Base-by-base conservation (phyloP, 2,329 filamentous ascomycete genomes). In the Emmonsia crescens region DNA sequence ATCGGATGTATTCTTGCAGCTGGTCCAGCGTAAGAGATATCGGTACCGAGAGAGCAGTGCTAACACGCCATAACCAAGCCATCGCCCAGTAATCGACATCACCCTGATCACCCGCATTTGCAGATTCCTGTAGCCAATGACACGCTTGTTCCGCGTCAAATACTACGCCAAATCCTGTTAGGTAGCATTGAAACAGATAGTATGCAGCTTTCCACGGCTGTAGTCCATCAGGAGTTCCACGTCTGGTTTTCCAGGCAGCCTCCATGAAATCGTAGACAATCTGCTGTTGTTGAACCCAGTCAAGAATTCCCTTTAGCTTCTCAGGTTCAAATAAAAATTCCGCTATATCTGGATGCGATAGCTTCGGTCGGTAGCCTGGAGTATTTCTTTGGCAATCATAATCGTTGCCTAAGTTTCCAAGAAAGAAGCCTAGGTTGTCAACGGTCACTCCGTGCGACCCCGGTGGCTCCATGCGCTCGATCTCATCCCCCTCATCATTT, bases 191-290 rank as follows among this genome's bases (percentile, higher is more conserved):
- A 12, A 58, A 58, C 21, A 58, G 38, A 5, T 58, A 58, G 16
- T 58, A 58, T 19, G 56, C 56, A 31, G 56, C 56, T 58, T 58
- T 58, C 56, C 56, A 58, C 6, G 56, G 56, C 29, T 58, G 56
- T 12, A 58, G 29, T 8, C 29, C 56, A n/a, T 44, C 29, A 44
- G 56, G 24, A 5, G 38, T 58, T 29, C 56, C 24, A 33, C 14
- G 21, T 16, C 42, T 42, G 5, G 4, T 21, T 19, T 29, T 24
- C 14, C 19, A 14, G 24, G 21, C 21, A 27, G 56, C 56, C n/a
- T 46, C 38, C 27, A 2, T 46, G n/a, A 58, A 58, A 19, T 58
- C 56, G 29, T 21, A 5, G 2, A 58, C 21, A 14, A 58, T 42
- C 42, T 46, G 24, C 9, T 46, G 56, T 14, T 58, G 56, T 24